Evolutionary conservation across 768 basidiomycete species (phyloP).

Genomic region (Termitomyces sp.): DNA sequence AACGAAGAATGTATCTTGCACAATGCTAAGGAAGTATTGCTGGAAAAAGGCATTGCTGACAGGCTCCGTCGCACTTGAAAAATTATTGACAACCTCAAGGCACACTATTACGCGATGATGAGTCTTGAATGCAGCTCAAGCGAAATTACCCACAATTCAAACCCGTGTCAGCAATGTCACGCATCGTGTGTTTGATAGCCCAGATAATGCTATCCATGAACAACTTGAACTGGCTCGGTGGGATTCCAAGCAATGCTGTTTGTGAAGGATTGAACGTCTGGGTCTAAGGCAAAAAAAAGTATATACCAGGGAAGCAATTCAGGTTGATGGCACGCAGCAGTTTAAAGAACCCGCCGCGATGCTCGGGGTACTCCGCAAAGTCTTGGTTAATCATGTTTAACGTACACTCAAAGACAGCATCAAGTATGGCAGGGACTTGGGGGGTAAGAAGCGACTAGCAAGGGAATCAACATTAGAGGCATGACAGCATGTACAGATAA

Average conservation of each 20-base stretch:
- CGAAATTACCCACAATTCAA: conserved; percentile 53
- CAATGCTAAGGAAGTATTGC: conserved; percentile 87
- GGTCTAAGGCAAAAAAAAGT: neutral
- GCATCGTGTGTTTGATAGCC: conserved; percentile 99
- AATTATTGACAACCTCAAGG: conserved; percentile 93
- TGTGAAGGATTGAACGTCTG: conserved; percentile 5
- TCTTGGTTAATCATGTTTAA: conserved; percentile 99
- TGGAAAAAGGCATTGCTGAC: conserved; percentile 94
- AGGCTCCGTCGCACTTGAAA: conserved; percentile 67
- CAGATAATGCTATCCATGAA: conserved; percentile 98
- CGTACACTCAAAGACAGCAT: conserved; percentile 96
- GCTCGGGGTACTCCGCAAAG: conserved; percentile 97
- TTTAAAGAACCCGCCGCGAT: conserved; percentile 96
- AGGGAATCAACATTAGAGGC: conserved; percentile 7
- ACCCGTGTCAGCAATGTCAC: conserved; percentile 93
- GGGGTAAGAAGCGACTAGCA: conserved; percentile 77
- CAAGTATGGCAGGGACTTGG: conserved; percentile 91
- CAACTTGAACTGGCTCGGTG: conserved; percentile 92
- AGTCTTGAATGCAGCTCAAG: neutral
- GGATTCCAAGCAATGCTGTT: conserved; percentile 76
- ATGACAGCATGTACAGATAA: neutral
- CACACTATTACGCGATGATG: conserved; percentile 51
- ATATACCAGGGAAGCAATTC: conserved; percentile 89
- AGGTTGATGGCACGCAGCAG: conserved; percentile 88
- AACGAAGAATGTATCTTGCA: conserved; percentile 96